Percentiles rank a stretch among this genome's conserved stretches.
These are phyloP conservation scores for Mycena floridula DNA, from an alignment of 768 basidiomycete genomes.

Conservation along the genomic window DNA sequence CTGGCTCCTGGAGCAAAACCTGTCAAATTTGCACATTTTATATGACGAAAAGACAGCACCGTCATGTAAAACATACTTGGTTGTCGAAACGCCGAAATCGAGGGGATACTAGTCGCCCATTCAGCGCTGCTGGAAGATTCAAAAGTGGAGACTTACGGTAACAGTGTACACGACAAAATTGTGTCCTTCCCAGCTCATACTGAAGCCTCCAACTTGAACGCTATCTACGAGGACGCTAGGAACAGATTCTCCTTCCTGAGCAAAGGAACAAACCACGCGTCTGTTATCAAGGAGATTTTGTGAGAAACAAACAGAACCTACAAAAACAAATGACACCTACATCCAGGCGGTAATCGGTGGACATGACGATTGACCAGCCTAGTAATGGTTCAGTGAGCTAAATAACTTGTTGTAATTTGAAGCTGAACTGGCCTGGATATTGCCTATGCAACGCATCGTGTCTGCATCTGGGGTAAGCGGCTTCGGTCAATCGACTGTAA, in stretches of 20 bases:
- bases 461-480: slow-evolving; percentile 27
- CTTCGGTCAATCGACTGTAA: background rate
- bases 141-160: slow-evolving; percentile 29
- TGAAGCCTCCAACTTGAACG: slow-evolving; percentile 50
- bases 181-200: slow-evolving; percentile 52
- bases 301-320: slow-evolving; percentile 40
- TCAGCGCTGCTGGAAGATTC: slow-evolving; percentile 28
- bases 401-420: no score
- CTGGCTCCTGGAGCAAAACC: slow-evolving; percentile 12
- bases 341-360: slow-evolving; percentile 41
- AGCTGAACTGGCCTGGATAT: slow-evolving; percentile 57
- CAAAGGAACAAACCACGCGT: slow-evolving; percentile 41
- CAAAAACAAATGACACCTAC: no score
- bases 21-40: slow-evolving; percentile 79
- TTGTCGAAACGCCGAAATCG: slow-evolving; percentile 20
- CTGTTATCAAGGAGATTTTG: slow-evolving; percentile 44
- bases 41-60: slow-evolving; percentile 24
- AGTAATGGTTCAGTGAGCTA: no score
- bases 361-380: slow-evolving; percentile 51
- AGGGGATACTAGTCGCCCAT: slow-evolving; percentile 21
- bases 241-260: slow-evolving; percentile 31
- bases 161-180: slow-evolving; percentile 51
- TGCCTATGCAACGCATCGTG: slow-evolving; percentile 47
- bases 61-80: slow-evolving; percentile 54
- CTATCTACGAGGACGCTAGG: slow-evolving; percentile 50